phyloP scores from a whole-genome alignment of 1,284 basidiomycete genomes.

The Dichomitus squalens region DNA sequence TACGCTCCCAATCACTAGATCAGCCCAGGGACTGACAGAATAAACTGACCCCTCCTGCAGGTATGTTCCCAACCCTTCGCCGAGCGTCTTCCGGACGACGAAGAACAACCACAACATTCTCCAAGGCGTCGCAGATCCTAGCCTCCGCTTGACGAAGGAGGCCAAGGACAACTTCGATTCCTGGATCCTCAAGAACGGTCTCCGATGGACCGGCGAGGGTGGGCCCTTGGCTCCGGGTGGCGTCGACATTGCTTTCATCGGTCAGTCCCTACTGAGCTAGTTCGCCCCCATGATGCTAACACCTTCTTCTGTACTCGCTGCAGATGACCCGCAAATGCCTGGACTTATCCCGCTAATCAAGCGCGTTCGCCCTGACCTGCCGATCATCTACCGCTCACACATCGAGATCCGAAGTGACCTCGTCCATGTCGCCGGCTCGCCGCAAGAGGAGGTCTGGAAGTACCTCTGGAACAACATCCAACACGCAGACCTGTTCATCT shows the following conservation, averaged over 20 bases:
- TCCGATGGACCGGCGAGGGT: constrained; percentile 80
- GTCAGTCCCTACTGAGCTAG: constrained; percentile 39
- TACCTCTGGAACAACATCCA: constrained; percentile 90
- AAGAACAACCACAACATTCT: constrained; percentile 93
- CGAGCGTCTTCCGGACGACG: constrained; percentile 85
- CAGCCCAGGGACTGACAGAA: not conserved
- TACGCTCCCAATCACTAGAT: not conserved
- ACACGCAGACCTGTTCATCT: constrained; percentile 83
- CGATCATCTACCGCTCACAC: constrained; percentile 85
- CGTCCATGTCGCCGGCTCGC: constrained; percentile 71
- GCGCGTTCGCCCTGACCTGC: constrained; percentile 76
- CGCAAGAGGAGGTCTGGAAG: constrained; percentile 87
- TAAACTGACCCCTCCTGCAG: constrained; percentile 39
- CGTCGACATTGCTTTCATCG: constrained; percentile 85
- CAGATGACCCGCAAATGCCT: constrained; percentile 85
- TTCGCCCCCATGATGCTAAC: not conserved
- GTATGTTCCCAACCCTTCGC: constrained; percentile 87
- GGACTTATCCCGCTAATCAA: constrained; percentile 87
- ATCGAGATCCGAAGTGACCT: constrained; percentile 87
- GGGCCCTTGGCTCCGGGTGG: constrained; percentile 78
- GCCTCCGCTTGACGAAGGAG: constrained; percentile 72
- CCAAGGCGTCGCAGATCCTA: constrained; percentile 80
- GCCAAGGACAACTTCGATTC: constrained; percentile 80
- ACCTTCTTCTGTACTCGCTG: not conserved
- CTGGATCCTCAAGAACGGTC: constrained; percentile 86